These are phyloP conservation scores for Emergomyces pasteurianus DNA, from an alignment of 2,329 filamentous ascomycete species.

Conservation along the genomic window DNA sequence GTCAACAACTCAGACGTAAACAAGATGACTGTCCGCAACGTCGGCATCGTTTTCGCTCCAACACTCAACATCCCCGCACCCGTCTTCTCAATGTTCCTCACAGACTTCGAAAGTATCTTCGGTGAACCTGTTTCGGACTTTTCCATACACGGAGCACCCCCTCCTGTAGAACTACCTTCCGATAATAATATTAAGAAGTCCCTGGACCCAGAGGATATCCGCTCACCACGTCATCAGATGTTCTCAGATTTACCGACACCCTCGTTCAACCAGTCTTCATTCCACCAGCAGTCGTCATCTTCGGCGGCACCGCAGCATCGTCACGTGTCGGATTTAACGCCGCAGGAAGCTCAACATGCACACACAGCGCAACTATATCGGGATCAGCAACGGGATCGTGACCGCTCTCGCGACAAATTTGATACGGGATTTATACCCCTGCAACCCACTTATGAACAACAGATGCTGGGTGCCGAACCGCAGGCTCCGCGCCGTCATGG, in stretches of 20 bases:
- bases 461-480: slow-evolving; percentile 18
- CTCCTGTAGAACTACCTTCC: slow-evolving; percentile 31
- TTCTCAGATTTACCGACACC: slow-evolving; percentile 56
- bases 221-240: slow-evolving; percentile 53
- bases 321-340: neutral
- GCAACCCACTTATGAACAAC: slow-evolving; percentile 38
- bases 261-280: slow-evolving; percentile 47
- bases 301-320: neutral
- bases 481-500: slow-evolving; percentile 13
- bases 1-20: slow-evolving; percentile 83
- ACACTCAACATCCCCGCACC: slow-evolving; percentile 93
- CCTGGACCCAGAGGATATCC: slow-evolving; percentile 45
- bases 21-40: slow-evolving; percentile 97
- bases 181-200: slow-evolving; percentile 13
- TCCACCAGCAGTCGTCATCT: slow-evolving; percentile 18
- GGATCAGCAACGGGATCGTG: neutral
- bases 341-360: slow-evolving; percentile 17
- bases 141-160: slow-evolving; percentile 20
- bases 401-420: slow-evolving; percentile 20
- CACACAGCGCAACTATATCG: slow-evolving; percentile 12
- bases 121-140: slow-evolving; percentile 3
- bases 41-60: slow-evolving; percentile 95
- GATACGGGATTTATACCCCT: slow-evolving; percentile 42
- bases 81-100: slow-evolving; percentile 85
- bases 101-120: slow-evolving; percentile 81